Conservation (phyloP, 805 yeast genomes). For the Ogataea parapolymorpha region DNA sequence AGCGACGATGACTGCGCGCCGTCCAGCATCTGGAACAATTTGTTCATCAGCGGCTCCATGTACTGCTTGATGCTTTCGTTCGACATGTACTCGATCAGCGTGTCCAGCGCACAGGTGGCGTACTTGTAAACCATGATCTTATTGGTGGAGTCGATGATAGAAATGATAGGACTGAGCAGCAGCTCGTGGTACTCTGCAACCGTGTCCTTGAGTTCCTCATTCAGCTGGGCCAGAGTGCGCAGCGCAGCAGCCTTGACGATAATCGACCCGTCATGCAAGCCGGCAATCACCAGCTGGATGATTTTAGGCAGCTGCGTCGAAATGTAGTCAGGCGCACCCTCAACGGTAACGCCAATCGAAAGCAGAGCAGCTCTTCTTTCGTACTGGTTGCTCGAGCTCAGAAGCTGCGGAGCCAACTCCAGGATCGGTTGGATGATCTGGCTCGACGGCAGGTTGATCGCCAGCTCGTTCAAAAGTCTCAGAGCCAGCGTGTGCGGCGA, state of each 20-base stretch:
- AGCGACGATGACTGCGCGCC: conserved; percentile 71
- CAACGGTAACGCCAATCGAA: conserved; percentile 75
- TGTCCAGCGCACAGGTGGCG: conserved; percentile 89
- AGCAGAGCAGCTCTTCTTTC: conserved; percentile 86
- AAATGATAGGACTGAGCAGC: conserved; percentile 81
- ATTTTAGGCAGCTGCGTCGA: conserved; percentile 71
- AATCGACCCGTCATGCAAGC: conserved; percentile 71
- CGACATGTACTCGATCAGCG: conserved; percentile 86
- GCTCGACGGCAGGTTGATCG: conserved; percentile 85
- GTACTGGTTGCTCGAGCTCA: conserved; percentile 60
- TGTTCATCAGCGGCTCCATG: conserved; percentile 86
- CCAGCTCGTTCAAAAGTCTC: conserved; percentile 71
- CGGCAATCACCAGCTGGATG: conserved; percentile 67
- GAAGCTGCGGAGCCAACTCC: conserved; percentile 55
- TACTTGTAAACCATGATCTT: conserved; percentile 81
- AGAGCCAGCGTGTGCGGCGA: conserved; percentile 75
- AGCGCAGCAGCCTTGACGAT: conserved; percentile 84
- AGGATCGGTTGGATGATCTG: conserved; percentile 84
- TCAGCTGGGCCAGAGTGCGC: conserved; percentile 71
- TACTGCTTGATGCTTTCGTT: conserved; percentile 78
- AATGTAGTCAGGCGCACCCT: conserved; percentile 93
- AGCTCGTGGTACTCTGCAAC: conserved; percentile 81
- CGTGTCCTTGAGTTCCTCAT: conserved; percentile 79
- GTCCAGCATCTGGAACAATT: conserved; percentile 78
- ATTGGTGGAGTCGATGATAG: conserved; percentile 81